Percentiles rank a stretch among this genome's conserved stretches.
Evolutionary conservation across 345 rosid species (phyloP).

Genomic region (Mercurialis annua): DNA sequence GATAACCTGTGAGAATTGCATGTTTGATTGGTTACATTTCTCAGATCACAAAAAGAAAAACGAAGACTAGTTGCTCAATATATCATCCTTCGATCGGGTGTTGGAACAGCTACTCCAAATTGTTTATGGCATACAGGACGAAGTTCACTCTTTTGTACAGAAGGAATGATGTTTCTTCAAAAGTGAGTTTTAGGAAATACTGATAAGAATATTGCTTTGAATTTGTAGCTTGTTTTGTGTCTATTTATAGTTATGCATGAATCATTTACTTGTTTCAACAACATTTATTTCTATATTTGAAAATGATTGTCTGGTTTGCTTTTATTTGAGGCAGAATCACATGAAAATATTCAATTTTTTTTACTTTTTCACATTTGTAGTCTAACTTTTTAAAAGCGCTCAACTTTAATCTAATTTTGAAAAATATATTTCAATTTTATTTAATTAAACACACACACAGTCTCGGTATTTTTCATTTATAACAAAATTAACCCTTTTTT

Average conservation of each 20-base stretch:
- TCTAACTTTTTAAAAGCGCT: no score
- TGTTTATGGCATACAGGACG: not conserved
- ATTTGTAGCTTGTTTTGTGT: not conserved
- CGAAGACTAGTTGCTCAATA: not conserved
- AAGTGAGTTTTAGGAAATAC: conserved; percentile 1
- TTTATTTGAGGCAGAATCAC: no score
- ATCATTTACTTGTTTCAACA: not conserved
- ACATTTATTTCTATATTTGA: not conserved
- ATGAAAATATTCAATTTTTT: no score
- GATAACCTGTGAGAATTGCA: conserved; percentile 29
- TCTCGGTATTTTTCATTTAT: no score
- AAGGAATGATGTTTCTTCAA: conserved; percentile 3
- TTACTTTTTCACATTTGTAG: no score
- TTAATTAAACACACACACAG: no score
- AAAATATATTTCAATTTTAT: no score
- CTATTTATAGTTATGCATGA: not conserved
- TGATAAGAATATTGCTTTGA: conserved; percentile 1
- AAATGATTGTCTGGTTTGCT: not conserved
- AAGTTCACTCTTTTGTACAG: conserved; percentile 10
- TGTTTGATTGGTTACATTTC: not conserved
- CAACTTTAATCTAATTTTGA: no score
- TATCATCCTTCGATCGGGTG: no score
- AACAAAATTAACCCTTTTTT: no score
- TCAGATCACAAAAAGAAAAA: no score
- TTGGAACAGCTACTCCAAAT: not conserved